Evolutionary conservation across 768 basidiomycete species (phyloP).

Genomic region (Suillus paluster): DNA sequence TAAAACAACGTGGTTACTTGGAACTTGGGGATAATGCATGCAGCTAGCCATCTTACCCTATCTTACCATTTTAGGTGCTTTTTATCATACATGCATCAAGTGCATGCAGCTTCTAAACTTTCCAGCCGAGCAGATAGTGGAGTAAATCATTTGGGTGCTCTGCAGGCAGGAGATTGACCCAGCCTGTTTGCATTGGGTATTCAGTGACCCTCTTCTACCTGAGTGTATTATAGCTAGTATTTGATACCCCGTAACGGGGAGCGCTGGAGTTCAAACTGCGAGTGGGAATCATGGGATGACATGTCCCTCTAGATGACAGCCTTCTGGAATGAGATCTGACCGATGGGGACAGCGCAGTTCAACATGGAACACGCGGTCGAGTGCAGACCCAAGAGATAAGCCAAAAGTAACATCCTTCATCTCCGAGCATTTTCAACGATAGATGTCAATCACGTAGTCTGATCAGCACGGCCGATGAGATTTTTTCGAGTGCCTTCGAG

Average conservation of each 20-base stretch:
- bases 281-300: not conserved
- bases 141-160: not conserved
- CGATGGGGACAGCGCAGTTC: not conserved
- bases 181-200: not conserved
- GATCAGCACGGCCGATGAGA: conserved; percentile 1
- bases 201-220: not conserved
- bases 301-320: not conserved
- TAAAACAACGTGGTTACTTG: conserved; percentile 1
- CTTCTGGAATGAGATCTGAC: not conserved
- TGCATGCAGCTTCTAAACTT: not conserved
- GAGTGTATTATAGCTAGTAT: not conserved
- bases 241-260: not conserved
- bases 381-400: not conserved
- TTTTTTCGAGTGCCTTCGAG: conserved; percentile 5
- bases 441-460: conserved; percentile 6
- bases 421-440: not conserved
- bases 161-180: not conserved
- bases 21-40: not conserved
- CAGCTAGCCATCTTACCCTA: not conserved
- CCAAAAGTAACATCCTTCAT: conserved; percentile 1
- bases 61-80: not conserved
- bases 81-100: not conserved
- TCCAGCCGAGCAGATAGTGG: not conserved
- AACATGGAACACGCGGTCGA: not conserved
- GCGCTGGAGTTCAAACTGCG: not conserved